Evolutionary conservation across 2,329 filamentous ascomycete species (phyloP).

Genomic region (Colletotrichum acutatum): DNA sequence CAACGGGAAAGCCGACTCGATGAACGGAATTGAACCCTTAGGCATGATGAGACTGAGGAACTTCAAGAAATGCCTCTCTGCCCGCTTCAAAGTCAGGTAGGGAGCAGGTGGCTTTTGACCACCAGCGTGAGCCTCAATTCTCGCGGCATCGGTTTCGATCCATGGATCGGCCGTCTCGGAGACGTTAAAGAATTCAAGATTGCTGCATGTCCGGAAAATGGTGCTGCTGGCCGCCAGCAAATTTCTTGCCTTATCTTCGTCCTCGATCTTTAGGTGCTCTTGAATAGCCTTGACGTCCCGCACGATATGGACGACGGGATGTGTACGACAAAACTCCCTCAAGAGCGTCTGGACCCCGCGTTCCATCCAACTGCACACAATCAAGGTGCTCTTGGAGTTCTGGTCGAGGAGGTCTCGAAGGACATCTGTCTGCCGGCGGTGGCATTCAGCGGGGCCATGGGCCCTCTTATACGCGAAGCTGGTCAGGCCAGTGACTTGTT

Average conservation of each 20-base stretch:
- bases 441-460: slow-evolving; percentile 71
- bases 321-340: slow-evolving; percentile 68
- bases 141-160: slow-evolving; percentile 29
- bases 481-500: slow-evolving; percentile 70
- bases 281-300: slow-evolving; percentile 74
- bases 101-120: slow-evolving; percentile 60
- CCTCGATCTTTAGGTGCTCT: slow-evolving; percentile 67
- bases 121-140: slow-evolving; percentile 34
- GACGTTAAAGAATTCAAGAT: slow-evolving; percentile 81
- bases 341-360: slow-evolving; percentile 69
- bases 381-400: slow-evolving; percentile 71
- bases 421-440: slow-evolving; percentile 70
- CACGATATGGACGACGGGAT: slow-evolving; percentile 78
- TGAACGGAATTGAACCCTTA: slow-evolving; percentile 63
- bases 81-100: slow-evolving; percentile 74
- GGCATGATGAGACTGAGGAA: slow-evolving; percentile 72
- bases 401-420: slow-evolving; percentile 68
- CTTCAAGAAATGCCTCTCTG: slow-evolving; percentile 76
- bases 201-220: slow-evolving; percentile 74
- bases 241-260: slow-evolving; percentile 65
- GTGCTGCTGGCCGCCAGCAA: slow-evolving; percentile 67
- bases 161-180: slow-evolving; percentile 58
- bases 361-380: slow-evolving; percentile 80
- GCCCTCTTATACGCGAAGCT: slow-evolving; percentile 72
- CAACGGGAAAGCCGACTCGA: slow-evolving; percentile 73